Evolutionary conservation across 2,329 filamentous ascomycete genomes (phyloP).

Genomic region (Bipolaris oryzae): DNA sequence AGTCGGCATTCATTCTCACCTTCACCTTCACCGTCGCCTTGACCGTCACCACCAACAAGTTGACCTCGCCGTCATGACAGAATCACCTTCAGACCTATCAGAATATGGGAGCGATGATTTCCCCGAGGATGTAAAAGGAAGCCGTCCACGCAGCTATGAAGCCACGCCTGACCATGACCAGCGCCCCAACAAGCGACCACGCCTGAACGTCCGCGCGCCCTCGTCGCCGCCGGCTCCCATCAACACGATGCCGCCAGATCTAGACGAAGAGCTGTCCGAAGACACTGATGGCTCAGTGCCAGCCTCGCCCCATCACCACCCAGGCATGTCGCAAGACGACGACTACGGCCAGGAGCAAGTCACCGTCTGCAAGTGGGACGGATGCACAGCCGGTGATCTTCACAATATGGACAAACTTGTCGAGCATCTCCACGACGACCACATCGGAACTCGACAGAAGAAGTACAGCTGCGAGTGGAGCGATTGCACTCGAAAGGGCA

Average conservation of each 20-base stretch:
- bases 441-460: conserved; percentile 91
- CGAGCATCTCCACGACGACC: conserved; percentile 74
- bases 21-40: neutral
- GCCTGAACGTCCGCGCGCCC: conserved; percentile 45
- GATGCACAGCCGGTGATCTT: conserved; percentile 56
- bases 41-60: neutral
- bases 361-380: conserved; percentile 58
- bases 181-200: conserved; percentile 49
- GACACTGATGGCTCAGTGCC: conserved; percentile 83
- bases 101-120: conserved; percentile 68
- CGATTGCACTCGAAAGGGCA: conserved; percentile 84
- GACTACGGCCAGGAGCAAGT: conserved; percentile 53
- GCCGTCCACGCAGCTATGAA: conserved; percentile 56
- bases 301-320: conserved; percentile 56
- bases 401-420: conserved; percentile 60
- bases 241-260: conserved; percentile 26
- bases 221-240: conserved; percentile 39
- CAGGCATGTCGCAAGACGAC: conserved; percentile 50
- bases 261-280: conserved; percentile 75
- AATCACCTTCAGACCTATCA: conserved; percentile 69
- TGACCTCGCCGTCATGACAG: conserved; percentile 40
- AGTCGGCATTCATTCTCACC: neutral
- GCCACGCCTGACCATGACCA: conserved; percentile 52
- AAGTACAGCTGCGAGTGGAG: conserved; percentile 99
- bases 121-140: conserved; percentile 61